These are phyloP conservation scores for Suillus placidus DNA, from an alignment of 768 basidiomycete species.

Conservation along the genomic window DNA sequence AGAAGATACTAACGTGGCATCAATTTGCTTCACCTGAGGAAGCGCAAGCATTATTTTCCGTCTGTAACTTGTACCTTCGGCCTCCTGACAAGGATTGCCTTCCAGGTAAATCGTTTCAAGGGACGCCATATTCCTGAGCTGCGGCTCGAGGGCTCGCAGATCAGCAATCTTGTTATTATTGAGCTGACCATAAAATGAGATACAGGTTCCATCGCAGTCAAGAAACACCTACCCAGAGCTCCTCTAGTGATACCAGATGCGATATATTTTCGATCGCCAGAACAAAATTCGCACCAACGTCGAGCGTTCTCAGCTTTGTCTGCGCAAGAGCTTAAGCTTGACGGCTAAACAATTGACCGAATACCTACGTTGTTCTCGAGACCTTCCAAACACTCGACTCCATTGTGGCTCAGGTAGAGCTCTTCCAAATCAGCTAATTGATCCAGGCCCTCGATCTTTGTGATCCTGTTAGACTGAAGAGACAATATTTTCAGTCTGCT, in stretches of 20 bases:
- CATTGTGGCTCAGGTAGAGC: conserved; percentile 94
- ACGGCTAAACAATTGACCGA: background rate
- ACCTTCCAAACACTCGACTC: conserved; percentile 80
- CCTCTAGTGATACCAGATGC: conserved; percentile 77
- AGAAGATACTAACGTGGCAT: conserved; percentile 83
- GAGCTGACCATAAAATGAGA: conserved; percentile 51
- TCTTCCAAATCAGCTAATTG: conserved; percentile 76
- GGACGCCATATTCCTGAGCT: conserved; percentile 60
- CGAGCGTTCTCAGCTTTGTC: conserved; percentile 79
- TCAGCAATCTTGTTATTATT: conserved; percentile 85
- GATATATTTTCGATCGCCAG: conserved; percentile 78
- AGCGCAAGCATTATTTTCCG: conserved; percentile 87
- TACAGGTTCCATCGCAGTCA: background rate
- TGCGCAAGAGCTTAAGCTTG: conserved; percentile 22
- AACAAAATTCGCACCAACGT: conserved; percentile 86
- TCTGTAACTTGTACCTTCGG: conserved; percentile 77
- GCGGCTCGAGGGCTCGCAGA: conserved; percentile 63
- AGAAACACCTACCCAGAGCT: conserved; percentile 79
- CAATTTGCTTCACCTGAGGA: conserved; percentile 90
- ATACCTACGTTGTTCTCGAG: conserved; percentile 76
- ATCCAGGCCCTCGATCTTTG: conserved; percentile 82
- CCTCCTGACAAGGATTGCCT: conserved; percentile 87
- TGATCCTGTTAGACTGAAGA: conserved; percentile 92
- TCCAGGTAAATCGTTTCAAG: conserved; percentile 94
- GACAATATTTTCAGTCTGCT: conserved; percentile 82